phyloP scores from a whole-genome alignment of 192 early-diverging fungal genomes.

The Backusella luteola region DNA sequence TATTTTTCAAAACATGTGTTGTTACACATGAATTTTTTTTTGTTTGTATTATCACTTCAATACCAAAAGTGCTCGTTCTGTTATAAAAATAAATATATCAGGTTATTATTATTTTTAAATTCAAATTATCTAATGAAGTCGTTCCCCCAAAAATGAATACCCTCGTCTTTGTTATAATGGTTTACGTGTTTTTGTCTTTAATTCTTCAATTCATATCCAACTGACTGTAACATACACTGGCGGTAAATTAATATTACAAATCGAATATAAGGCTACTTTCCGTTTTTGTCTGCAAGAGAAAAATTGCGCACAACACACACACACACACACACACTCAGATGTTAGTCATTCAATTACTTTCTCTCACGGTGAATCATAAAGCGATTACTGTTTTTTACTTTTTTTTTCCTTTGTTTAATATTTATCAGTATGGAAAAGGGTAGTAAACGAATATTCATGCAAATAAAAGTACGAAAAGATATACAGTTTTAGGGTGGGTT shows the following conservation, averaged over 20 bases:
- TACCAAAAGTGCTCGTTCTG: not conserved
- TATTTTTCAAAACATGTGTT: not conserved
- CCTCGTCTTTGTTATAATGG: not conserved
- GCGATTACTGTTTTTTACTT: not conserved
- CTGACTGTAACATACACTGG: not conserved
- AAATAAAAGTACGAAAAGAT: not conserved
- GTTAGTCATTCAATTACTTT: not conserved
- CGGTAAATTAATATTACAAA: conserved; percentile 9
- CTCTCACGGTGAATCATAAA: not conserved
- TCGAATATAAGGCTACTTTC: conserved; percentile 2
- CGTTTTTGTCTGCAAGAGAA: conserved; percentile 3
- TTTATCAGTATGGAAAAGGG: not conserved
- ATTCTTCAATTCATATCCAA: not conserved
- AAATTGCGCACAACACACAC: not conserved
- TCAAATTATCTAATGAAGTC: not conserved
- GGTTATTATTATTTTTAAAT: not conserved
- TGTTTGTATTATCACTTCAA: not conserved
- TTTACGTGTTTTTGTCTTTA: not conserved
- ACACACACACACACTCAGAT: not conserved
- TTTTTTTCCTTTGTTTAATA: not conserved
- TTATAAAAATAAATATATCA: not conserved
- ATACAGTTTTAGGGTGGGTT: not conserved
- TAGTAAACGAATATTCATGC: not conserved
- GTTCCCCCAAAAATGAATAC: not conserved
- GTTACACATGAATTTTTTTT: not conserved